Evolutionary conservation across 306 rosid species (phyloP).

Genomic region (Cicer judaicum): DNA sequence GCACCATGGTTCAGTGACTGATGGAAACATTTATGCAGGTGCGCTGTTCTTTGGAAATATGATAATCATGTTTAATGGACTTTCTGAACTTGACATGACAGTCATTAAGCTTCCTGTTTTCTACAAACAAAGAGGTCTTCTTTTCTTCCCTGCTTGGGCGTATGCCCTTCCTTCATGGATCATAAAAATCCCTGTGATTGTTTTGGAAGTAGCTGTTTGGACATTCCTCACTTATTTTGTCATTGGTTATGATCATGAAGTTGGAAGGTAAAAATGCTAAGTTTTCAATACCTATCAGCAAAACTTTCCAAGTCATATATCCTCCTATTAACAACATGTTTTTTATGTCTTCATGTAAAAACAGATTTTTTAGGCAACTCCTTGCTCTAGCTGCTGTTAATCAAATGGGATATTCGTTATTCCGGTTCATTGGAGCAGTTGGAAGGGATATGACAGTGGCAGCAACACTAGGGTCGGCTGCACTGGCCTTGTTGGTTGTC

Average conservation of each 20-base stretch:
- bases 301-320: not conserved
- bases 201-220: constrained; percentile 54
- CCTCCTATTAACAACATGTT: no score
- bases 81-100: constrained; percentile 54
- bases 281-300: not conserved
- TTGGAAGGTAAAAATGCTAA: constrained; percentile 19
- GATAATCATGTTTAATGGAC: constrained; percentile 49
- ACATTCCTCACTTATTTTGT: constrained; percentile 54
- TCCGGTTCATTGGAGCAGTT: constrained; percentile 53
- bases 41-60: constrained; percentile 52
- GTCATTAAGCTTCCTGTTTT: constrained; percentile 56
- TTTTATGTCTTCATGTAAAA: not conserved
- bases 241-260: constrained; percentile 55
- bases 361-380: constrained; percentile 60
- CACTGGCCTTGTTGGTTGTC: constrained; percentile 45
- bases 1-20: constrained; percentile 50
- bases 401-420: constrained; percentile 58
- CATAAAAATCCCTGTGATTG: constrained; percentile 53
- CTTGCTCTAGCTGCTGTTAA: constrained; percentile 48
- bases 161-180: constrained; percentile 60
- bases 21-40: constrained; percentile 56
- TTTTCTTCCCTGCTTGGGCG: constrained; percentile 62
- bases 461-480: constrained; percentile 47
- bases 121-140: constrained; percentile 59
- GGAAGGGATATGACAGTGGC: constrained; percentile 55